Evolutionary conservation across 1,284 basidiomycete genomes (phyloP).

Genomic region (Mycena sp.): DNA sequence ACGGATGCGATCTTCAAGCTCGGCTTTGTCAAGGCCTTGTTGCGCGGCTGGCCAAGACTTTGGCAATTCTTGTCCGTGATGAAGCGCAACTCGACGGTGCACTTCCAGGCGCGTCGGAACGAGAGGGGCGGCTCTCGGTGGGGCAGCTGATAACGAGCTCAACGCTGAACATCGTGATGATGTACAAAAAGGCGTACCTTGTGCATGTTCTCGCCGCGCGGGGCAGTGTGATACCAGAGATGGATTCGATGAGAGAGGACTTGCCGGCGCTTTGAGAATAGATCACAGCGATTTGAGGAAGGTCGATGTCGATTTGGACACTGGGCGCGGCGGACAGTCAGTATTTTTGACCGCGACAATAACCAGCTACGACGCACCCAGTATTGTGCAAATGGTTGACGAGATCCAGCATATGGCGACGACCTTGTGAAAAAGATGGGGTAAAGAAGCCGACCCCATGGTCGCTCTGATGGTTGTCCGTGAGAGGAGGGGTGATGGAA

Average conservation of each 20-base stretch:
- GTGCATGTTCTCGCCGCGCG: conserved; percentile 73
- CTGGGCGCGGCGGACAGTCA: conserved; percentile 44
- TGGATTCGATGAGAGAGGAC: conserved; percentile 77
- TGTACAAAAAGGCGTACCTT: conserved; percentile 48
- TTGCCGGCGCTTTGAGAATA: conserved; percentile 78
- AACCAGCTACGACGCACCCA: conserved; percentile 49
- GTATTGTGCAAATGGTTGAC: conserved; percentile 63
- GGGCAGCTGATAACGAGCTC: conserved; percentile 65
- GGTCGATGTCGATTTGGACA: conserved; percentile 70
- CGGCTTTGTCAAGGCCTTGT: conserved; percentile 59
- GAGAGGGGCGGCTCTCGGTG: conserved; percentile 70
- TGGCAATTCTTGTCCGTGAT: conserved; percentile 56
- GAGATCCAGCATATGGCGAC: conserved; percentile 57
- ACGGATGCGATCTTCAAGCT: conserved; percentile 72
- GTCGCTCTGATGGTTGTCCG: no score
- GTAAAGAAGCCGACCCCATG: conserved; percentile 55
- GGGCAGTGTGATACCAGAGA: conserved; percentile 76
- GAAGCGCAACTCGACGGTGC: conserved; percentile 65
- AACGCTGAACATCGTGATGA: not conserved
- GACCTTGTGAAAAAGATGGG: conserved; percentile 43
- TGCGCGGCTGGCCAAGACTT: conserved; percentile 49
- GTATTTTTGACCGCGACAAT: conserved; percentile 37
- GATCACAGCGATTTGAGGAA: conserved; percentile 74
- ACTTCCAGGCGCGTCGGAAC: conserved; percentile 62
- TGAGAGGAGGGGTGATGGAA: no score